phyloP scores from a whole-genome alignment of 2,329 filamentous ascomycete species.

The Tolypocladium amazonense region DNA sequence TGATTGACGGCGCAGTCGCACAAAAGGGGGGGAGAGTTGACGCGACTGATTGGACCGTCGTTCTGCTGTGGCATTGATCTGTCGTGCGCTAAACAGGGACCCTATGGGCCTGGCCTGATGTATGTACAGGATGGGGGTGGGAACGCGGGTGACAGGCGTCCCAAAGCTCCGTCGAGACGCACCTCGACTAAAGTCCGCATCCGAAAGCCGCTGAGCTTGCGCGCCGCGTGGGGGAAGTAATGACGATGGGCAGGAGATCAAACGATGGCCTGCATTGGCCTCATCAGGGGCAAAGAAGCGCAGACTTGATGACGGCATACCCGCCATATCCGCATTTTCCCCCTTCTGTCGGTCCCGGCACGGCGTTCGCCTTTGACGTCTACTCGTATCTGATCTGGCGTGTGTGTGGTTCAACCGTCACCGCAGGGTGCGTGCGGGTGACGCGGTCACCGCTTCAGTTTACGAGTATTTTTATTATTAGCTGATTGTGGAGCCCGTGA shows the following conservation, averaged over 20 bases:
- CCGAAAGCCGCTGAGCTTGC: neutral
- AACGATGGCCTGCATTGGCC: neutral
- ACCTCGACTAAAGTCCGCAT: neutral
- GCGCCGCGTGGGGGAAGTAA: neutral
- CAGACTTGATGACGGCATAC: neutral
- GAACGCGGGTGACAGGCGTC: neutral
- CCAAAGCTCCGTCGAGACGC: neutral
- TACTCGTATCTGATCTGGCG: neutral
- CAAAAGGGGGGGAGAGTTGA: slow-evolving; percentile 3
- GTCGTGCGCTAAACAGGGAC: slow-evolving; percentile 19
- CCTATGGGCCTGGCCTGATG: neutral
- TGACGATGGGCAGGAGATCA: neutral
- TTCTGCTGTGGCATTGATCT: slow-evolving; percentile 17
- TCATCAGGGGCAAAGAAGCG: neutral
- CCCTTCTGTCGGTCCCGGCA: neutral
- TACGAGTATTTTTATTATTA: neutral
- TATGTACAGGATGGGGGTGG: neutral
- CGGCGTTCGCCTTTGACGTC: neutral
- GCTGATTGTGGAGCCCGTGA: neutral
- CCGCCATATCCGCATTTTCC: neutral
- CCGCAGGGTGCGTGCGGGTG: neutral
- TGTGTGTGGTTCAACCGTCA: neutral
- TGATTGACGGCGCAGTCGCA: slow-evolving; percentile 14
- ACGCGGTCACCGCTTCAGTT: neutral
- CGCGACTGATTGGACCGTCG: slow-evolving; percentile 15